phyloP scores from a whole-genome alignment of 768 basidiomycete genomes.

The Phallus indusiatus region DNA sequence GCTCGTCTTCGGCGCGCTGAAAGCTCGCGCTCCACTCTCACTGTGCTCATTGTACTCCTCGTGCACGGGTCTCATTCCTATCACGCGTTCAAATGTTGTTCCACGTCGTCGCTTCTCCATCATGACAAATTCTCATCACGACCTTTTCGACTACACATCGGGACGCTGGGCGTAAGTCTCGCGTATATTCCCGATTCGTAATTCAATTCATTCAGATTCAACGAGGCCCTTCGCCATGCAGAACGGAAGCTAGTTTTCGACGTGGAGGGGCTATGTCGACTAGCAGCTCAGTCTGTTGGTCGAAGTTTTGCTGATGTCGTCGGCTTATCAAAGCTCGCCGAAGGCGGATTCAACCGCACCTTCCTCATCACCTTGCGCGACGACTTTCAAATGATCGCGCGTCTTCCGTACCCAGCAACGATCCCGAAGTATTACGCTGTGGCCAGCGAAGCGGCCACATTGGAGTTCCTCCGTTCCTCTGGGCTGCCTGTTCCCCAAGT shows the following conservation, averaged over 20 bases:
- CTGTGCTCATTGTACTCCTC: no score
- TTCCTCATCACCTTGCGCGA: slow-evolving; percentile 22
- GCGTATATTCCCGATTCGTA: no score
- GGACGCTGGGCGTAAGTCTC: slow-evolving; percentile 19
- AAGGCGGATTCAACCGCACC: slow-evolving; percentile 27
- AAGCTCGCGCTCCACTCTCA: no score
- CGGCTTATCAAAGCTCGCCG: slow-evolving; percentile 32
- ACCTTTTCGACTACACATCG: slow-evolving; percentile 19
- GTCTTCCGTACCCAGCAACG: slow-evolving; percentile 20
- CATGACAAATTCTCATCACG: slow-evolving; percentile 11
- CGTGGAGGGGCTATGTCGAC: no score
- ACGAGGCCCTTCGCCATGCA: no score
- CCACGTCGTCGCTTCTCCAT: slow-evolving; percentile 12
- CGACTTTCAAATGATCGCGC: slow-evolving; percentile 19
- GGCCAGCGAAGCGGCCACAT: slow-evolving; percentile 25
- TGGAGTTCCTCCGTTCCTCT: slow-evolving; percentile 18
- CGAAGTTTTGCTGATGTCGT: slow-evolving; percentile 29
- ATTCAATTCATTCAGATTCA: no score
- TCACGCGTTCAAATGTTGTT: no score
- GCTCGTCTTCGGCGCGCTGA: no score
- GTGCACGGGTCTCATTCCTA: no score
- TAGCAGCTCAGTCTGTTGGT: slow-evolving; percentile 7
- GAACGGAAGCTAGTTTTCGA: no score
- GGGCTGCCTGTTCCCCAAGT: slow-evolving; percentile 24
- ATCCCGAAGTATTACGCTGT: slow-evolving; percentile 20